Evolutionary conservation across 2,329 filamentous ascomycete genomes (phyloP).

Genomic region (Monosporascus ibericus): DNA sequence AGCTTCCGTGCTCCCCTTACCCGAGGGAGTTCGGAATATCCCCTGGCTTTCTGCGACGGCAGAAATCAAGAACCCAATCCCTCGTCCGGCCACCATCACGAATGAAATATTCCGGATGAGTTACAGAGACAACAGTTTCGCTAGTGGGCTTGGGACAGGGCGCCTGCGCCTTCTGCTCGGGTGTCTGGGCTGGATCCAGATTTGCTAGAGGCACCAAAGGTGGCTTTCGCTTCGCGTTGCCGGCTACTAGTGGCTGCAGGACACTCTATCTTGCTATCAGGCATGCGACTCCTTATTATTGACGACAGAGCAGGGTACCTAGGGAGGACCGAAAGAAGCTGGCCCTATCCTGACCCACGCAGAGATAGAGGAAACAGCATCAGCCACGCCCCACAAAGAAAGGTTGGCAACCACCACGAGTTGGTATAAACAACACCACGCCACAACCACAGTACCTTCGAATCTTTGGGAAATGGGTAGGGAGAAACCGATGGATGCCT

Average conservation of each 20-base stretch:
- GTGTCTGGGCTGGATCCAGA: not conserved
- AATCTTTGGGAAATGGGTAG: conserved; percentile 72
- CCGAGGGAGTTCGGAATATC: conserved; percentile 28
- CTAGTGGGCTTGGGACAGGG: conserved; percentile 14
- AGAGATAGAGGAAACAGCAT: conserved; percentile 28
- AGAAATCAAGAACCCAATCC: conserved; percentile 73
- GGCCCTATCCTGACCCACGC: conserved; percentile 1
- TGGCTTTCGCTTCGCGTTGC: not conserved
- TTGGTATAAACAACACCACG: conserved; percentile 65
- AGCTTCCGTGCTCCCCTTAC: conserved; percentile 3
- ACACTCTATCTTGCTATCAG: not conserved
- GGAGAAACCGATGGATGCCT: conserved; percentile 66
- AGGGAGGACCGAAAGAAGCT: conserved; percentile 2
- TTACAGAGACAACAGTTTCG: conserved; percentile 60
- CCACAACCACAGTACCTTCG: conserved; percentile 55
- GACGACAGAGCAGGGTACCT: conserved; percentile 9
- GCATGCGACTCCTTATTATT: conserved; percentile 4
- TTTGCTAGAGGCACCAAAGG: not conserved
- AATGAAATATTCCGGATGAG: conserved; percentile 60
- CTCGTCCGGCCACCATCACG: conserved; percentile 69
- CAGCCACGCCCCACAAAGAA: conserved; percentile 52
- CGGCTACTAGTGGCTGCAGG: not conserved
- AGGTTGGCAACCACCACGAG: conserved; percentile 64
- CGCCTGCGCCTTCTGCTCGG: not conserved
- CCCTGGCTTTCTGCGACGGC: conserved; percentile 54